Percentiles rank a stretch among this genome's conserved stretches.
These are phyloP conservation scores for Phytophthora cactorum DNA, from an alignment of 352 stramenopile species.

Conservation along the genomic window DNA sequence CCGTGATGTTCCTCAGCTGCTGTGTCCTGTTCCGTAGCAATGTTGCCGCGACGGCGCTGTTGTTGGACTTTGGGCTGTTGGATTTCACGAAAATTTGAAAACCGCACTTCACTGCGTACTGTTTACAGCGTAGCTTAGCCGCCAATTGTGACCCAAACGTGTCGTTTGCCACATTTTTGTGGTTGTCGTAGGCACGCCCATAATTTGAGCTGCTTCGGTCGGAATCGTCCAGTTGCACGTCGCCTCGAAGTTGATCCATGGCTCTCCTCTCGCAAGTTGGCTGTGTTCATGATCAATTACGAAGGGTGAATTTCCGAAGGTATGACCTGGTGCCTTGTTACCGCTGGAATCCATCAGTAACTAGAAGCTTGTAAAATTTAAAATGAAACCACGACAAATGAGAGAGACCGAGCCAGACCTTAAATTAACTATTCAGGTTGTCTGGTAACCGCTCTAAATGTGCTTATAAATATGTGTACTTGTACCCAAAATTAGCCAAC, in stretches of 20 bases:
- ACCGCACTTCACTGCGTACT: too few relatives aligned
- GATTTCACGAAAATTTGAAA: background rate
- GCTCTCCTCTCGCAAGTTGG: background rate
- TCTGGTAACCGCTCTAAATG: too few relatives aligned
- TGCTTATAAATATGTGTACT: too few relatives aligned
- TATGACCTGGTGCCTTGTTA: background rate
- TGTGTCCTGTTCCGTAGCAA: too few relatives aligned
- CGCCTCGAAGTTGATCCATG: background rate
- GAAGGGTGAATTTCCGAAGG: background rate
- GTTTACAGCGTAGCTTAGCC: background rate
- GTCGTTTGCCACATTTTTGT: background rate
- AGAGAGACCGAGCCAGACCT: too few relatives aligned
- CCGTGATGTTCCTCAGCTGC: too few relatives aligned
- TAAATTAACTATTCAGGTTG: too few relatives aligned
- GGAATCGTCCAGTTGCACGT: background rate
- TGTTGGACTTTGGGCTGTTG: background rate
- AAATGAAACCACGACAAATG: too few relatives aligned
- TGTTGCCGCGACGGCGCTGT: too few relatives aligned
- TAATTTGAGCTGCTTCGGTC: background rate
- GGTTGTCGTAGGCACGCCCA: background rate
- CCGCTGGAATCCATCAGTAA: too few relatives aligned
- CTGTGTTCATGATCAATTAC: background rate
- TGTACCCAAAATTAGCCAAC: too few relatives aligned
- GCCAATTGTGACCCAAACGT: background rate
- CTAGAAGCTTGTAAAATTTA: too few relatives aligned